Evolutionary conservation across 805 yeast species (phyloP), one percentile per base, ranked within the genome.

Genomic region (Wickerhamomyces ciferrii): DNA sequence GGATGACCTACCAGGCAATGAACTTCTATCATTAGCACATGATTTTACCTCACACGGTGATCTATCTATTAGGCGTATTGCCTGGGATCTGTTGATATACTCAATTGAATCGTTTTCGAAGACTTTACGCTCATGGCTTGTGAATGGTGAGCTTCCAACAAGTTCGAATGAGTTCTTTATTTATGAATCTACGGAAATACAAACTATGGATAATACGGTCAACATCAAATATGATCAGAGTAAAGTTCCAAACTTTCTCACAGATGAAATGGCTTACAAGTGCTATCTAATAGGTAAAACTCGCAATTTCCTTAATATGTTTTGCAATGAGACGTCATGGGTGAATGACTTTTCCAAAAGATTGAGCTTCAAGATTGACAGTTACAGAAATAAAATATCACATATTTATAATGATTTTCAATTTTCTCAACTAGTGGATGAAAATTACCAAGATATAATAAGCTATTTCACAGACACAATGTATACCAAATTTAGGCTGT

Each of bases 271-370:
- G 2, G 74, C 81, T 4, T 55, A 63, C 21, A 69, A 74, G 47
- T 72, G 83, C 6, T 79, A 69, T 53, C 81, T 83, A 43, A 79
- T 85, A 18, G 99, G 99, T 0, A 81, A 84, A 50, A 76, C 87
- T 7, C 66, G 83, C 6, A 71, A 78, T 10, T 91, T 83, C 58
- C 65, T 91, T 41, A 76, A 79, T 34, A 69, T 69, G 24, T 74
- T 75, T 39, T 88, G 96, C 63, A 75, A 76, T 31, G 94, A 87
- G 53, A 65, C 79, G 24, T 72, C 72, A 36, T 88, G 94, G 91
- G 62, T 75, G 8, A 76, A 74, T 53, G 64, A 67, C 5, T 72
- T 70, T 54, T 64, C 72, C 8, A 58, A 63, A 53, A 48, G 58
- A 55, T 58, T 45, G 21, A 18, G 36, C n/a, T 20, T 21, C 50